Base-by-base conservation (phyloP, 169 alveolate species). In the Plasmodium ovale region DNA sequence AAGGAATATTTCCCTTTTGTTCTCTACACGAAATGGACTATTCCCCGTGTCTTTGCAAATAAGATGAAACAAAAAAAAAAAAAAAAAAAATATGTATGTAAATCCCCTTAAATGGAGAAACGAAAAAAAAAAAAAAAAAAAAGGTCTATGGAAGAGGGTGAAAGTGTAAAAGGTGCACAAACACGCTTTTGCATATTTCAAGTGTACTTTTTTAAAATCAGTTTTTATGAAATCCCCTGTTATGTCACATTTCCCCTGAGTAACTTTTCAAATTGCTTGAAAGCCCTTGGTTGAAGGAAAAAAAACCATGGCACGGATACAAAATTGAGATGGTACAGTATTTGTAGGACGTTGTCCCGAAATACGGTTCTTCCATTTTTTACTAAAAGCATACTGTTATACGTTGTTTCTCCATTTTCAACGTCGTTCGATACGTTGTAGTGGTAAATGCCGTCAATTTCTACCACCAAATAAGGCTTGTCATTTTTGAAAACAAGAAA, bases 391-490 rank as follows among this genome's bases (percentile, higher is more conserved):
- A 77, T 77, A 51, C 56, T 56, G 35, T 77, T 77, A 44, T 77
- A 33, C 42, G n/a, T 37, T 33, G 62, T 44, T 39, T 77, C 88
- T 53, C 62, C 59, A 25, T 77, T 44, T 10, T 1, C 16, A 23
- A 21, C 62, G 33, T 77, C 88, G 5, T 33, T 77, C 9, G 88
- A 77, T n/a, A 77, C 31, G 51, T 77, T 77, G 67, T 60, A 77
- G 27, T 77, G 88, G 54, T 77, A 77, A 27, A 77, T 77, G 12
- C 88, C 88, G 37, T 77, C 88, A 35, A 77, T 67, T 56, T 77
- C 88, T 23, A 77, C 21, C 31, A 77, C 29, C 16, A 77, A 56
- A 35, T 35, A 67, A 6, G 88, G 64, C 10, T 44, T 68, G 2
- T 42, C 59, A 25, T 77, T 77, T 77, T 42, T 77, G 12, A 31